These are phyloP conservation scores for Rhizodiscina lignyota DNA, from an alignment of 495 filamentous ascomycete species.

Conservation along the genomic window DNA sequence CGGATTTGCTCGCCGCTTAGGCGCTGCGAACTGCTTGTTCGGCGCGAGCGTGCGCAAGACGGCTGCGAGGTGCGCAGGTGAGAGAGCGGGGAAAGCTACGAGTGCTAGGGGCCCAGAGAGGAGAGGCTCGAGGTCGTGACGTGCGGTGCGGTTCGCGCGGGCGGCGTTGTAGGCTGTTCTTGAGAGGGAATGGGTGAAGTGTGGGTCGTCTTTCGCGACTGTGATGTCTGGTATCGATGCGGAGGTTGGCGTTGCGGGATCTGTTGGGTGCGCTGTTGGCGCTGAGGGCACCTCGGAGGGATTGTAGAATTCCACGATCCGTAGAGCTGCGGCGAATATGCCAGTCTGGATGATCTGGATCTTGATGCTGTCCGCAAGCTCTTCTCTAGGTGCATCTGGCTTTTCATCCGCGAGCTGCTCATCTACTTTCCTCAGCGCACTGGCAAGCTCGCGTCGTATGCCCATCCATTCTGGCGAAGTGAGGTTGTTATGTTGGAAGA, in stretches of 20 bases:
- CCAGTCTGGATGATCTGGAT: constrained; percentile 73
- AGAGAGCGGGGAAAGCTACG: constrained; percentile 66
- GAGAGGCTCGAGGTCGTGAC: constrained; percentile 48
- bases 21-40: constrained; percentile 56
- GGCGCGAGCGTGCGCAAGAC: constrained; percentile 62
- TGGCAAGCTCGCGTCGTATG: constrained; percentile 63
- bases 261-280: constrained; percentile 9
- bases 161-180: constrained; percentile 42
- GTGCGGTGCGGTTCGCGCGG: constrained; percentile 34
- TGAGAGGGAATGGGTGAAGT: constrained; percentile 61
- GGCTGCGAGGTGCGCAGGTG: constrained; percentile 63
- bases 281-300: constrained; percentile 21
- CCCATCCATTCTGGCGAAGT: constrained; percentile 74
- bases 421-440: constrained; percentile 53
- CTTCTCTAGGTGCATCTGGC: constrained; percentile 16
- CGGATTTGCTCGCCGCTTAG: constrained; percentile 54
- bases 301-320: constrained; percentile 74
- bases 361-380: constrained; percentile 41
- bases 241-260: constrained; percentile 17
- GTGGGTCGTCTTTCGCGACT: constrained; percentile 24
- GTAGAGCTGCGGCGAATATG: constrained; percentile 70
- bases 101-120: constrained; percentile 65
- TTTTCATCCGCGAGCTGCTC: constrained; percentile 28
- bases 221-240: constrained; percentile 13
- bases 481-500: constrained; percentile 97